Percentiles rank a stretch among this genome's conserved stretches.
phyloP scores from a whole-genome alignment of 1,139 yeast species.

The Hyphopichia khmerensis region DNA sequence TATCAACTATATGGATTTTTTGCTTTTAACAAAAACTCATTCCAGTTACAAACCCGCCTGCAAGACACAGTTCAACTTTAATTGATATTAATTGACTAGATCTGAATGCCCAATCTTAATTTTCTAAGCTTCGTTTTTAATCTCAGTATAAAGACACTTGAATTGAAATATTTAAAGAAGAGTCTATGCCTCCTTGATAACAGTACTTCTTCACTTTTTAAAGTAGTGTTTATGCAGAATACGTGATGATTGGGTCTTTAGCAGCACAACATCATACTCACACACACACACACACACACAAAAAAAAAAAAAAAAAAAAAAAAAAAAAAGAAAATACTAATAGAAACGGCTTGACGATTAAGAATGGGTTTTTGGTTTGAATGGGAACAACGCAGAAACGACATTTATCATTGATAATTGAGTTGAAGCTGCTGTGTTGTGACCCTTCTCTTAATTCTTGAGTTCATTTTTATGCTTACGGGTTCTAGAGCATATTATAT shows the following conservation, averaged over 20 bases:
- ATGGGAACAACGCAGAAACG: background rate
- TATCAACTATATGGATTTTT: background rate
- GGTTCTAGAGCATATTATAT: too few relatives aligned
- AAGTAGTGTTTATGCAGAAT: background rate
- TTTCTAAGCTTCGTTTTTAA: too few relatives aligned
- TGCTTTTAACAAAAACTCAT: background rate
- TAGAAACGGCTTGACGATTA: background rate
- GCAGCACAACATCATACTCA: too few relatives aligned
- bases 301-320: background rate
- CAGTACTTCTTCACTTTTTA: background rate
- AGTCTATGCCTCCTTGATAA: background rate
- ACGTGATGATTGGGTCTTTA: background rate
- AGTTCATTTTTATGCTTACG: background rate
- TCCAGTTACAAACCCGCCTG: background rate
- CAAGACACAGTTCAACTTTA: too few relatives aligned
- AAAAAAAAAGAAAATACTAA: background rate
- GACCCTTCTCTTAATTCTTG: background rate
- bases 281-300: too few relatives aligned
- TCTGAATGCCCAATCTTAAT: too few relatives aligned
- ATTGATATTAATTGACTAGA: too few relatives aligned
- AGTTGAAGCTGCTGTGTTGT: background rate
- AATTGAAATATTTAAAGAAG: background rate
- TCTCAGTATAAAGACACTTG: too few relatives aligned
- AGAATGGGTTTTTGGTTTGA: background rate
- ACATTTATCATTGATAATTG: background rate